These are phyloP conservation scores for Plasmodium coatneyi DNA, from an alignment of 169 alveolate species.

Conservation along the genomic window DNA sequence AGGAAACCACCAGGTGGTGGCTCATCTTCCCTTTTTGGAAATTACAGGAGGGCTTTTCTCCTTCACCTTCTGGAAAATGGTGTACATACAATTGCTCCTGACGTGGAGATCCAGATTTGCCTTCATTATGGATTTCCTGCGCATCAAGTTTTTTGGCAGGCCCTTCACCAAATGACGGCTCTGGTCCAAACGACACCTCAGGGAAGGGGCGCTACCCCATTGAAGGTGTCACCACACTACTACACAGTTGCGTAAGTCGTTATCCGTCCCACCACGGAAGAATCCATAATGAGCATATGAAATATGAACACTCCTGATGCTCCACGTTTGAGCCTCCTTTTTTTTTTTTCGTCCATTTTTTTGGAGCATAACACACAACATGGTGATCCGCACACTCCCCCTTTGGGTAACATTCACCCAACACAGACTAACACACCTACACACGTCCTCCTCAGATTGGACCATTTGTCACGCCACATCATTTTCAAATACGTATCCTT, in stretches of 20 bases:
- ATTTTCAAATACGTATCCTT: background rate
- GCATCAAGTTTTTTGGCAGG: constrained; percentile 75
- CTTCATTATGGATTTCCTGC: constrained; percentile 62
- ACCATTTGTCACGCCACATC: background rate
- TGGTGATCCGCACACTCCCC: background rate
- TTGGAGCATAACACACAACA: background rate
- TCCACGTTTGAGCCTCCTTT: background rate
- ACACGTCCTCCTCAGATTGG: background rate
- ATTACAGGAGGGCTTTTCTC: constrained; percentile 79
- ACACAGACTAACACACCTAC: background rate
- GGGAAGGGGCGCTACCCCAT: background rate
- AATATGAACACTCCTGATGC: background rate
- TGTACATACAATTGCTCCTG: constrained; percentile 77
- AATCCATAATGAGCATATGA: background rate
- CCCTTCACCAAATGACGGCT: constrained; percentile 14
- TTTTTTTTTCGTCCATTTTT: background rate
- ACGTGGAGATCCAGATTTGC: constrained; percentile 76
- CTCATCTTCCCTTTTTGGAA: constrained; percentile 76
- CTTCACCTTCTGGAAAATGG: constrained; percentile 78
- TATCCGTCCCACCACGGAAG: background rate
- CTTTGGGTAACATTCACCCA: background rate
- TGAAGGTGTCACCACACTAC: background rate
- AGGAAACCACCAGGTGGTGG: constrained; percentile 80
- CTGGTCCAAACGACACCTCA: background rate
- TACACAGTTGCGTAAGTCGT: background rate